Evolutionary conservation across 2,329 filamentous ascomycete genomes (phyloP).

Genomic region (Clonostachys rhizophaga): DNA sequence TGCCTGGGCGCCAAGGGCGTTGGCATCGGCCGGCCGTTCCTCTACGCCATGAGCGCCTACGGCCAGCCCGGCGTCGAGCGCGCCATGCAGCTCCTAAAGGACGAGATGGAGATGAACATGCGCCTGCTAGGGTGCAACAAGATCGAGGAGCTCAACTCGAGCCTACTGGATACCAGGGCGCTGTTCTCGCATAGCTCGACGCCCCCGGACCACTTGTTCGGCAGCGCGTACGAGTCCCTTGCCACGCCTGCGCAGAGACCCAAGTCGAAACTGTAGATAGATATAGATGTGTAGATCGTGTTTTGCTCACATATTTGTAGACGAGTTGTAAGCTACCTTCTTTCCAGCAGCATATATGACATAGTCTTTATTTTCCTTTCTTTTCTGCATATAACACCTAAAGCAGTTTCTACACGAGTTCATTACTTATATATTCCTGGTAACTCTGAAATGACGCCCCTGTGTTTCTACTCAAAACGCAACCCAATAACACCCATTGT

Average conservation of each 20-base stretch:
- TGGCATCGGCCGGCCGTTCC: constrained; percentile 89
- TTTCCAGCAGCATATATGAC: background rate
- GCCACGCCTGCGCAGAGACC: constrained; percentile 45
- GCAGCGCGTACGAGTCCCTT: constrained; percentile 49
- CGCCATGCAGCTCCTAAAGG: constrained; percentile 87
- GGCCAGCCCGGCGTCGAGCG: constrained; percentile 82
- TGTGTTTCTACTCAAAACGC: no score
- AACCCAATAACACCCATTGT: no score
- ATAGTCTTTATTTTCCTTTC: background rate
- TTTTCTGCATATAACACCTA: background rate
- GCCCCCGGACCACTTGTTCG: constrained; percentile 41
- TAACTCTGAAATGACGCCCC: no score
- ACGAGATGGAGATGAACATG: constrained; percentile 99
- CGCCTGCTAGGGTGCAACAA: constrained; percentile 76
- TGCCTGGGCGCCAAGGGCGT: constrained; percentile 90
- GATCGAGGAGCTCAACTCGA: constrained; percentile 74
- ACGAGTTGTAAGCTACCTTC: background rate
- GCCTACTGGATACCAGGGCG: constrained; percentile 73
- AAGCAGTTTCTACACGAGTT: background rate
- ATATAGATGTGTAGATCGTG: constrained; percentile 7
- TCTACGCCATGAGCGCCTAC: constrained; percentile 95
- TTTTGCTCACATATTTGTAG: background rate
- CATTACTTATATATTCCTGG: background rate
- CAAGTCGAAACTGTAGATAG: constrained; percentile 43
- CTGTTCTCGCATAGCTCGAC: constrained; percentile 49